Percentiles rank a stretch among this genome's conserved stretches.
Evolutionary conservation across 805 yeast genomes (phyloP).

Genomic region (Candida xiaguanensis): DNA sequence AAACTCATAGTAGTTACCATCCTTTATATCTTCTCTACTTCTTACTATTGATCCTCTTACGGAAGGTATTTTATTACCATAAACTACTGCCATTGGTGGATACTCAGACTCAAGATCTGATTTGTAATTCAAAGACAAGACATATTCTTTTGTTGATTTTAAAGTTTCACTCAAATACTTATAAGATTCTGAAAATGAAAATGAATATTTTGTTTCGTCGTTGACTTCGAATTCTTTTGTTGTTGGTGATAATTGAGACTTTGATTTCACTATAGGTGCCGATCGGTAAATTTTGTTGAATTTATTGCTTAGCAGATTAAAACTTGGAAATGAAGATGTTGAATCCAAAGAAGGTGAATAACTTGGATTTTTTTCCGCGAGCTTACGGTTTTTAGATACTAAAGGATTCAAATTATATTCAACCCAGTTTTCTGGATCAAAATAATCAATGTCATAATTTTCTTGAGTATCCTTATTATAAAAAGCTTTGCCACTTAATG

Average conservation of each 20-base stretch:
- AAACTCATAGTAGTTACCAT: constrained; percentile 73
- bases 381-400: constrained; percentile 43
- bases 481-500: constrained; percentile 71
- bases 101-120: constrained; percentile 45
- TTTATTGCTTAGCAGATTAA: constrained; percentile 25
- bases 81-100: constrained; percentile 82
- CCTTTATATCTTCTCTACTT: constrained; percentile 56
- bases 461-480: constrained; percentile 57
- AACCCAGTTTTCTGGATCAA: constrained; percentile 78
- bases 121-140: constrained; percentile 53
- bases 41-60: constrained; percentile 74
- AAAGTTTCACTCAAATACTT: constrained; percentile 63
- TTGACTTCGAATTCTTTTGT: not conserved
- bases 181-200: constrained; percentile 56
- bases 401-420: constrained; percentile 72
- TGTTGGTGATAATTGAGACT: constrained; percentile 5
- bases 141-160: constrained; percentile 52
- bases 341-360: constrained; percentile 8
- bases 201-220: constrained; percentile 15
- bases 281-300: constrained; percentile 22
- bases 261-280: constrained; percentile 14
- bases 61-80: constrained; percentile 80
- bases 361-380: constrained; percentile 5
- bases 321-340: constrained; percentile 16
- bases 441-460: constrained; percentile 65